phyloP scores from a whole-genome alignment of 2,329 filamentous ascomycete species.

The Cladophialophora chaetospira region DNA sequence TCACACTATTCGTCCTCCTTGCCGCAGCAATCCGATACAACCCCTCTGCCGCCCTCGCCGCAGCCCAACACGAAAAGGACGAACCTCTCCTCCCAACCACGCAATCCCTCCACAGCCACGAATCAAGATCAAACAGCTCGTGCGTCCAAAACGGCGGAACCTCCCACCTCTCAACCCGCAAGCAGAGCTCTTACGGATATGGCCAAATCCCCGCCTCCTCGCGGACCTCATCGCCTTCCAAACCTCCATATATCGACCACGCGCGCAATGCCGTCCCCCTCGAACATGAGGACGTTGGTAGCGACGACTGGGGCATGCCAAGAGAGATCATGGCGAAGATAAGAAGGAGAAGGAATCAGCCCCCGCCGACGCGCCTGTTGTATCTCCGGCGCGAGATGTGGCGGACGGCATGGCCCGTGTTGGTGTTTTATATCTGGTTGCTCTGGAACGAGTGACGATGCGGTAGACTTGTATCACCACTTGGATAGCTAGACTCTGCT shows the following conservation, averaged over 20 bases:
- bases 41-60: constrained; percentile 33
- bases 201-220: constrained; percentile 40
- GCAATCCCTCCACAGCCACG: constrained; percentile 37
- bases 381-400: constrained; percentile 66
- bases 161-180: constrained; percentile 27
- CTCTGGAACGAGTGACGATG: constrained; percentile 48
- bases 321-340: constrained; percentile 15
- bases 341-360: constrained; percentile 41
- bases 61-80: constrained; percentile 34
- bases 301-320: constrained; percentile 29
- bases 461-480: background rate
- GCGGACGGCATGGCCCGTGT: constrained; percentile 64
- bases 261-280: constrained; percentile 25
- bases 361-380: constrained; percentile 52
- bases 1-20: constrained; percentile 52
- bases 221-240: constrained; percentile 58
- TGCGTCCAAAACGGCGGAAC: constrained; percentile 14
- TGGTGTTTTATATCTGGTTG: constrained; percentile 68
- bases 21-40: constrained; percentile 26
- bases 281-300: background rate
- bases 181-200: constrained; percentile 21
- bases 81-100: constrained; percentile 35
- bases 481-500: no score
- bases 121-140: constrained; percentile 33
- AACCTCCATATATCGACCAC: constrained; percentile 51